Conservation (phyloP, 768 basidiomycete species). For the Hericium rajendrae region DNA sequence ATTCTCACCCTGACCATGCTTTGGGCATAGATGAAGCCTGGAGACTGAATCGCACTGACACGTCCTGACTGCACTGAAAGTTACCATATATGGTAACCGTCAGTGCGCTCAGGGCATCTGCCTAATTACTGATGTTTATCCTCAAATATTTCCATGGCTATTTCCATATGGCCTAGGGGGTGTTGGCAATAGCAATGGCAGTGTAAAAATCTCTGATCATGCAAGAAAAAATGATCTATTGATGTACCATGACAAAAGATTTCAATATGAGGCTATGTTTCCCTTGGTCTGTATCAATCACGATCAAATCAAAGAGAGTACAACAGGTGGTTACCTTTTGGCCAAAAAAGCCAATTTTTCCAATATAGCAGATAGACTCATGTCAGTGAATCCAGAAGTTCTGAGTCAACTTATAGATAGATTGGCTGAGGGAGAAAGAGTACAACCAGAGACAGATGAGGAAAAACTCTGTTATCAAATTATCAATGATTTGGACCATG, state of each 20-base stretch:
- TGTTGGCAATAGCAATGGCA: not conserved
- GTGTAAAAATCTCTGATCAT: not conserved
- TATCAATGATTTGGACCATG: slow-evolving; percentile 9
- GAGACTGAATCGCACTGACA: too few relatives aligned
- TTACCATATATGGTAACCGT: too few relatives aligned
- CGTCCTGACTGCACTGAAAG: too few relatives aligned
- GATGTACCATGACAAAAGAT: slow-evolving; percentile 15
- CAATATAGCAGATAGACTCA: slow-evolving; percentile 1
- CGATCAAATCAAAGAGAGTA: slow-evolving; percentile 12
- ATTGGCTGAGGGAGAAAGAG: not conserved
- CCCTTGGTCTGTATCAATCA: slow-evolving; percentile 15
- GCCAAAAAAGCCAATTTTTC: slow-evolving; percentile 3
- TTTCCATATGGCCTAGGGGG: slow-evolving; percentile 13
- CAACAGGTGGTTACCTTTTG: slow-evolving; percentile 9
- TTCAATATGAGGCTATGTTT: slow-evolving; percentile 13
- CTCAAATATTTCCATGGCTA: slow-evolving; percentile 12
- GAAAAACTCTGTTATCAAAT: slow-evolving; percentile 8
- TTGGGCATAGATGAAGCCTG: too few relatives aligned
- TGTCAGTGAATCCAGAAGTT: not conserved
- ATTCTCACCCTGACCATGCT: too few relatives aligned
- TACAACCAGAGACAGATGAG: slow-evolving; percentile 1
- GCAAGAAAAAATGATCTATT: slow-evolving; percentile 3
- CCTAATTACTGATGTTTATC: too few relatives aligned
- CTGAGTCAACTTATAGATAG: slow-evolving; percentile 1
- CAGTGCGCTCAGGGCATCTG: too few relatives aligned